Evolutionary conservation across 2,329 filamentous ascomycete genomes (phyloP).

Genomic region (Colletotrichum simmondsii): DNA sequence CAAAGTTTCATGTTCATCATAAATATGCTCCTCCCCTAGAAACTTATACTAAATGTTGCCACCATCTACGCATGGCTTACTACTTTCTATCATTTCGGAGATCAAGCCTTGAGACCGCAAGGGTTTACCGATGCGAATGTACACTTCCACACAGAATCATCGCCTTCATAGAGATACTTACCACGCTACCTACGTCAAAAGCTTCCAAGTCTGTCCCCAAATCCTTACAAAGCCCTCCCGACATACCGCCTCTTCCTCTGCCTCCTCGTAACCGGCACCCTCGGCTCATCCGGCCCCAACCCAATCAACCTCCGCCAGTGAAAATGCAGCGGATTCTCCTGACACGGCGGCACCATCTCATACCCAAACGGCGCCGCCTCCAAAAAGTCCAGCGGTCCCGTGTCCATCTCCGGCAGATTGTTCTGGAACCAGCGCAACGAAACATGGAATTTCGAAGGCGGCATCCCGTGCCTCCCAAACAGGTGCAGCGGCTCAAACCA

Average conservation of each 20-base stretch:
- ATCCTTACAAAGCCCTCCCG: neutral
- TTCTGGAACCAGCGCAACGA: constrained; percentile 25
- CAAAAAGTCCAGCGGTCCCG: constrained; percentile 13
- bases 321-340: constrained; percentile 19
- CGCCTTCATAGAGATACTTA: too few species aligned
- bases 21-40: too few species aligned
- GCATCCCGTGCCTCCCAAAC: neutral
- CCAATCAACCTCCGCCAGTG: constrained; percentile 22
- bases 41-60: too few species aligned
- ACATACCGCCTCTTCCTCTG: constrained; percentile 8
- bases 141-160: too few species aligned
- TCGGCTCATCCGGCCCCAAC: constrained; percentile 4
- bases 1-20: too few species aligned
- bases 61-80: too few species aligned
- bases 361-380: constrained; percentile 23
- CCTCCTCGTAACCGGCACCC: neutral
- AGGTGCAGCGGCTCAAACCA: constrained; percentile 22
- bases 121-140: too few species aligned
- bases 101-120: too few species aligned
- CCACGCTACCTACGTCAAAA: too few species aligned
- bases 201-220: too few species aligned
- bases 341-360: constrained; percentile 4
- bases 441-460: neutral
- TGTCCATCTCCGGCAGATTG: neutral
- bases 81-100: too few species aligned